A percentile compares a stretch with the other conserved stretches of the same genome.
These are phyloP conservation scores for Mrakiaceae sp. DNA, from an alignment of 1,284 basidiomycete species.

Conservation along the genomic window DNA sequence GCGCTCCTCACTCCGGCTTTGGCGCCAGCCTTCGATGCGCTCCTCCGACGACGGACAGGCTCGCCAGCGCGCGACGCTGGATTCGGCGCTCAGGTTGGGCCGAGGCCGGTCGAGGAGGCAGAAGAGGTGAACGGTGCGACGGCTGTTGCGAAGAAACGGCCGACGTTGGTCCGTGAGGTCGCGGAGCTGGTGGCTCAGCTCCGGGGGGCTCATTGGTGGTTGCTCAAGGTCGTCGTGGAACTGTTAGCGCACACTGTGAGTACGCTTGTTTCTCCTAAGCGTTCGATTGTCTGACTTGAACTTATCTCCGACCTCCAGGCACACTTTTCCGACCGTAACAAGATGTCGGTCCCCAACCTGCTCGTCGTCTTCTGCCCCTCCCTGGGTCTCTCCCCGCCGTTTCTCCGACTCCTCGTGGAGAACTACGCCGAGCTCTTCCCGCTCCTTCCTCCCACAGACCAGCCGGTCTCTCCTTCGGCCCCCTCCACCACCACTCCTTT, in stretches of 20 bases:
- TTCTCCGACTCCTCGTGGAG: slow-evolving; percentile 62
- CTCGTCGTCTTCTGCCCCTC: slow-evolving; percentile 69
- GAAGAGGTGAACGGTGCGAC: too few species aligned
- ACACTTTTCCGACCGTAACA: slow-evolving; percentile 42
- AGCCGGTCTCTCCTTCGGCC: neutral
- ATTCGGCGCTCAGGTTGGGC: slow-evolving; percentile 6
- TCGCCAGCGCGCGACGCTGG: slow-evolving; percentile 15
- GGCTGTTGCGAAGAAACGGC: slow-evolving; percentile 11
- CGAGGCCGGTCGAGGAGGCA: too few species aligned
- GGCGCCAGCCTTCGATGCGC: slow-evolving; percentile 60
- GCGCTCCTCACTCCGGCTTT: slow-evolving; percentile 59
- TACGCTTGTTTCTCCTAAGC: neutral
- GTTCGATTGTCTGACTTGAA: slow-evolving; percentile 8
- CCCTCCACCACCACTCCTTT: too few species aligned
- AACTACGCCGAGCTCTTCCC: slow-evolving; percentile 17
- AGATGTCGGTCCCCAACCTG: slow-evolving; percentile 73
- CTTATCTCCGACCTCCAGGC: neutral
- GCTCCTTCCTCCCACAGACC: neutral
- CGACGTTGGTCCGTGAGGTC: slow-evolving; percentile 20
- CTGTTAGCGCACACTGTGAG: slow-evolving; percentile 11
- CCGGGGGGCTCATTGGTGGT: slow-evolving; percentile 33
- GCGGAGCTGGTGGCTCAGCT: slow-evolving; percentile 24
- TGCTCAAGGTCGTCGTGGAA: slow-evolving; percentile 32
- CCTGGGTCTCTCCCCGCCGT: slow-evolving; percentile 60
- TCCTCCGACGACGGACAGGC: slow-evolving; percentile 36